Conservation (phyloP, 495 filamentous ascomycete species). For the Trichodelitschia bisporula region DNA sequence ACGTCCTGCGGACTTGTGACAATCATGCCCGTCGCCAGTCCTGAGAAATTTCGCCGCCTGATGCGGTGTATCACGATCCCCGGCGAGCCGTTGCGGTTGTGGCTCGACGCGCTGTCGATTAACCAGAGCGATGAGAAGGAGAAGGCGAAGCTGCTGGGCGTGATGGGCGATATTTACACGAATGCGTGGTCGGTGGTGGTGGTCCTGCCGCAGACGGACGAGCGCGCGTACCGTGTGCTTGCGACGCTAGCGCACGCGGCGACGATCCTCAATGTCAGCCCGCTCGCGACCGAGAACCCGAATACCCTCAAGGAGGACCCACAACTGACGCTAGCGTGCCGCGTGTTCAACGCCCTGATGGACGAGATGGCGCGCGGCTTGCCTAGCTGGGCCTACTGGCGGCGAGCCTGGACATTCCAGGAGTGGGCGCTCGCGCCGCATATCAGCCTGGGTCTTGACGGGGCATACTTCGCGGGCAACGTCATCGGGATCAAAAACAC, state of each 20-base stretch:
- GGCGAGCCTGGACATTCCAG: slow-evolving; percentile 2
- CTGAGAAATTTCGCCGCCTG: not conserved
- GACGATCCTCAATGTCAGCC: not conserved
- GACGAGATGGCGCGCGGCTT: not conserved
- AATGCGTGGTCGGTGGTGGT: not conserved
- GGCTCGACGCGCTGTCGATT: not conserved
- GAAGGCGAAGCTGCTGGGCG: not conserved
- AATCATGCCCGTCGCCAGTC: not conserved
- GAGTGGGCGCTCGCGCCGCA: not conserved
- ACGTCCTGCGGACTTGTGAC: not conserved
- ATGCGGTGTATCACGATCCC: not conserved
- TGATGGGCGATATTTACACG: not conserved
- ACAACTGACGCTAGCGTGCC: not conserved
- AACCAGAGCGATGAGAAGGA: not conserved
- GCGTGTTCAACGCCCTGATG: not conserved
- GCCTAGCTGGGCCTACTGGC: not conserved
- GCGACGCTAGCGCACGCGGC: not conserved
- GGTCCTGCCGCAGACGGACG: not conserved
- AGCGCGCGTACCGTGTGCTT: not conserved
- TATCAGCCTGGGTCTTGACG: not conserved
- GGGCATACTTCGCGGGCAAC: not conserved
- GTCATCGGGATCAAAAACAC: not conserved
- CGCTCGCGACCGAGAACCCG: not conserved
- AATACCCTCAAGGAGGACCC: not conserved
- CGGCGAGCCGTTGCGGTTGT: not conserved